Percentiles rank a stretch among this genome's conserved stretches.
phyloP scores from a whole-genome alignment of 805 yeast genomes.

The Myxozyma neotropica region DNA sequence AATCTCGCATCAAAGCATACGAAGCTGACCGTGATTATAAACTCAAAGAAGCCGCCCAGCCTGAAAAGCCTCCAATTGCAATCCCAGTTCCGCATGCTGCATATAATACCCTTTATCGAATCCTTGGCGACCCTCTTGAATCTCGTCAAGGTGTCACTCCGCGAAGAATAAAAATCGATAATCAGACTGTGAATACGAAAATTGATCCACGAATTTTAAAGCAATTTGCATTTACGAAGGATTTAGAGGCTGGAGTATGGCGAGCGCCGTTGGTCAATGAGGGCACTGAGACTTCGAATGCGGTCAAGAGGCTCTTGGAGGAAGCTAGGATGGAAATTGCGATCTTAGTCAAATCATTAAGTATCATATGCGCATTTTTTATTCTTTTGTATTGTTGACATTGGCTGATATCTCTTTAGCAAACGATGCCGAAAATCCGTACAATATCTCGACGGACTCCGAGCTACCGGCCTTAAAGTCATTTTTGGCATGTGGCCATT shows the following conservation, averaged over 20 bases:
- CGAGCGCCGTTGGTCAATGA: slow-evolving; percentile 23
- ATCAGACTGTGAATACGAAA: slow-evolving; percentile 57
- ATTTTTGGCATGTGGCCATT: not conserved
- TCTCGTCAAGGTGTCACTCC: slow-evolving; percentile 49
- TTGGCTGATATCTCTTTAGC: too few species aligned
- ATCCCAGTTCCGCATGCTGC: slow-evolving; percentile 43
- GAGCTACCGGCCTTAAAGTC: slow-evolving; percentile 11
- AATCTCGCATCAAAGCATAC: slow-evolving; percentile 52
- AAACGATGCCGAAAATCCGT: slow-evolving; percentile 18
- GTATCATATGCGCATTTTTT: not conserved
- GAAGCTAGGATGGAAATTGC: slow-evolving; percentile 26
- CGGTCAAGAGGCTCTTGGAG: slow-evolving; percentile 4
- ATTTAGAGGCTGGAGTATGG: slow-evolving; percentile 19
- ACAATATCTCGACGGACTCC: slow-evolving; percentile 17
- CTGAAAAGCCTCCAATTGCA: not conserved
- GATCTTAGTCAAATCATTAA: slow-evolving; percentile 1
- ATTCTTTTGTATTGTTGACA: not conserved
- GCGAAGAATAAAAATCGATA: slow-evolving; percentile 58
- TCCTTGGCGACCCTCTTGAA: slow-evolving; percentile 67
- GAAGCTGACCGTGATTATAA: slow-evolving; percentile 11
- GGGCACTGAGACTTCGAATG: slow-evolving; percentile 7
- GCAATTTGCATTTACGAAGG: slow-evolving; percentile 16
- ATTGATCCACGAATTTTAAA: slow-evolving; percentile 57
- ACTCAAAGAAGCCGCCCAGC: slow-evolving; percentile 31
- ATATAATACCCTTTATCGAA: slow-evolving; percentile 60